Evolutionary conservation across 805 yeast species (phyloP).

Genomic region (Sugiyamaella boreocaroliniensis): DNA sequence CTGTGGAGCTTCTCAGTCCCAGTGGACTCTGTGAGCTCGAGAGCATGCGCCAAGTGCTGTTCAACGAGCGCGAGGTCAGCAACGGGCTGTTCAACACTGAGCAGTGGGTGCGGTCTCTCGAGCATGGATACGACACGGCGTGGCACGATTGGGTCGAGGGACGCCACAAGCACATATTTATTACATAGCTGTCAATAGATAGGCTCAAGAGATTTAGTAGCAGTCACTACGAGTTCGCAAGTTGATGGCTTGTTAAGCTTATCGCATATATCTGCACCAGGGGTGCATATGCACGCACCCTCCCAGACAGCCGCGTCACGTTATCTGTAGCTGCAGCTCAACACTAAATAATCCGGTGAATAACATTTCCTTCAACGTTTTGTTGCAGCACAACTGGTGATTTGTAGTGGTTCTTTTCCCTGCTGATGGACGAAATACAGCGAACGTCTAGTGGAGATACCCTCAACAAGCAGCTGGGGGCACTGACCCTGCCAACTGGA

Average conservation of each 20-base stretch:
- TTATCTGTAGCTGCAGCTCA: neutral
- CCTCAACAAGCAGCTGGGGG: slow-evolving; percentile 11
- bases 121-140: slow-evolving; percentile 23
- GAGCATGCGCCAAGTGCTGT: slow-evolving; percentile 19
- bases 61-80: slow-evolving; percentile 17
- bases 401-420: neutral
- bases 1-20: slow-evolving; percentile 19
- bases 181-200: neutral
- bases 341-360: neutral
- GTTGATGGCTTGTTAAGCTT: neutral
- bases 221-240: too few relatives aligned
- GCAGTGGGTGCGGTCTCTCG: slow-evolving; percentile 25
- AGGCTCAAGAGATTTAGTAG: too few relatives aligned
- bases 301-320: neutral
- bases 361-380: too few relatives aligned
- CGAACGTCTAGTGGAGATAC: slow-evolving; percentile 14
- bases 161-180: slow-evolving; percentile 13
- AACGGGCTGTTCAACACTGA: slow-evolving; percentile 24
- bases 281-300: neutral
- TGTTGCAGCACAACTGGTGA: too few relatives aligned
- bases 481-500: neutral
- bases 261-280: neutral
- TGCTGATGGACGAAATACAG: slow-evolving; percentile 1
- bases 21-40: slow-evolving; percentile 14
- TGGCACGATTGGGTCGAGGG: slow-evolving; percentile 27